Conservation (phyloP, 805 yeast species). For the Wickerhamiella azymoides region DNA sequence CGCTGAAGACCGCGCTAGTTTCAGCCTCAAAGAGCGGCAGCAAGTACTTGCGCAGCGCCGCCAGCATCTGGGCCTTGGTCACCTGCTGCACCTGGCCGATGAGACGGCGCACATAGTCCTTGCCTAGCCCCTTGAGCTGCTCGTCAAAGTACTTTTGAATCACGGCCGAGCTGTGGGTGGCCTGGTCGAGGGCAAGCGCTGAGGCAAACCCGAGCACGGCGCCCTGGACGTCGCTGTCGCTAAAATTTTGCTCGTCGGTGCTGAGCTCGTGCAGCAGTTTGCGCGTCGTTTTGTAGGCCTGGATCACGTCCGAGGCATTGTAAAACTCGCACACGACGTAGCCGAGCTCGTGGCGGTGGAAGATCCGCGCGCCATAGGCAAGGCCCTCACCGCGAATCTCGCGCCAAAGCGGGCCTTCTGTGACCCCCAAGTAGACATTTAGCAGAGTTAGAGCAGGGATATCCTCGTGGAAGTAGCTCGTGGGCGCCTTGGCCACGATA, state of each 20-base stretch:
- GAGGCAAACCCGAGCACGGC: conserved; percentile 67
- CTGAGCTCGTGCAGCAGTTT: conserved; percentile 50
- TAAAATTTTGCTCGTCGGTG: conserved; percentile 40
- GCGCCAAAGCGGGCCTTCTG: conserved; percentile 95
- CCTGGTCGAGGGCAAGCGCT: conserved; percentile 51
- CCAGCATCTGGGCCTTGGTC: conserved; percentile 36
- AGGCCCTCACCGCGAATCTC: conserved; percentile 90
- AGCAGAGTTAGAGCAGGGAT: conserved; percentile 58
- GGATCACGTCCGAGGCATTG: conserved; percentile 70
- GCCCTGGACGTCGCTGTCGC: conserved; percentile 47
- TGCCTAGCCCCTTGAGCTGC: conserved; percentile 56
- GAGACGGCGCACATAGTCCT: conserved; percentile 41
- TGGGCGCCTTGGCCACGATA: conserved; percentile 46
- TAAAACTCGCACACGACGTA: conserved; percentile 52
- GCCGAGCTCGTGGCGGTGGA: conserved; percentile 50
- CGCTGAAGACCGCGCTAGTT: conserved; percentile 47
- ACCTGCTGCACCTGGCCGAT: conserved; percentile 38
- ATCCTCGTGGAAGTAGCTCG: conserved; percentile 42
- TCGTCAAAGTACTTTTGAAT: conserved; percentile 50
- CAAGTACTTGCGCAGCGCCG: conserved; percentile 43
- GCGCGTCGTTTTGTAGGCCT: conserved; percentile 49
- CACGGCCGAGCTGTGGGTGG: conserved; percentile 55
- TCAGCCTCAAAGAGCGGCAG: conserved; percentile 47
- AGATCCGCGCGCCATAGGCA: conserved; percentile 73
- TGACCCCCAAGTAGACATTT: conserved; percentile 62